Evolutionary conservation across 2,329 filamentous ascomycete genomes (phyloP).

Genomic region (Coniella lustricola): DNA sequence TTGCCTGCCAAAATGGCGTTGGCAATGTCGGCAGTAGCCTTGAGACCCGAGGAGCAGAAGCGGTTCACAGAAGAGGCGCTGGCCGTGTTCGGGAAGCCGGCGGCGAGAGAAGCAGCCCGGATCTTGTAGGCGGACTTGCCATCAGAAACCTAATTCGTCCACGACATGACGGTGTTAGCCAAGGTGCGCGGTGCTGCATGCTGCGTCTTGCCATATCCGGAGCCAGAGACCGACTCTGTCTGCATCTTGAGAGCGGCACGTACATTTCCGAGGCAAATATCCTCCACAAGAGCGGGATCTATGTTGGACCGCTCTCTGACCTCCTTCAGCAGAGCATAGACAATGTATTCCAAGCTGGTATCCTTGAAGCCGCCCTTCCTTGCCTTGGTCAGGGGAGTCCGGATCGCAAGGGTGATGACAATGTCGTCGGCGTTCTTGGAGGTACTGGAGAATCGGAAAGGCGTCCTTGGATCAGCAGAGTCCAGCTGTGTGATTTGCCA

Average conservation of each 20-base stretch:
- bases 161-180: no score
- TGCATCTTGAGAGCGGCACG: neutral
- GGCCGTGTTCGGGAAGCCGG: conserved; percentile 88
- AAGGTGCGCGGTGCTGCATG: no score
- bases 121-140: conserved; percentile 83
- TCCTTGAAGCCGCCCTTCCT: conserved; percentile 95
- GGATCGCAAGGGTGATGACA: conserved; percentile 87
- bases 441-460: conserved; percentile 49
- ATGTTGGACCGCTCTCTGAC: conserved; percentile 65
- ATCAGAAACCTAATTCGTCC: conserved; percentile 79
- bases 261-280: conserved; percentile 89
- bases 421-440: conserved; percentile 93
- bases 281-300: conserved; percentile 75
- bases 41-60: conserved; percentile 95
- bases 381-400: conserved; percentile 83
- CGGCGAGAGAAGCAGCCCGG: conserved; percentile 80
- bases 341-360: conserved; percentile 76
- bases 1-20: conserved; percentile 72
- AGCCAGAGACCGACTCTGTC: neutral
- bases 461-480: conserved; percentile 20
- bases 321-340: conserved; percentile 77
- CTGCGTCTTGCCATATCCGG: no score
- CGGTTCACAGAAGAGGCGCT: conserved; percentile 79
- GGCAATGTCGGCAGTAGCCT: conserved; percentile 91
- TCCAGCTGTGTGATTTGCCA: conserved; percentile 1